These are phyloP conservation scores for Neonectria hederae DNA, from an alignment of 2,329 filamentous ascomycete genomes.

Conservation along the genomic window DNA sequence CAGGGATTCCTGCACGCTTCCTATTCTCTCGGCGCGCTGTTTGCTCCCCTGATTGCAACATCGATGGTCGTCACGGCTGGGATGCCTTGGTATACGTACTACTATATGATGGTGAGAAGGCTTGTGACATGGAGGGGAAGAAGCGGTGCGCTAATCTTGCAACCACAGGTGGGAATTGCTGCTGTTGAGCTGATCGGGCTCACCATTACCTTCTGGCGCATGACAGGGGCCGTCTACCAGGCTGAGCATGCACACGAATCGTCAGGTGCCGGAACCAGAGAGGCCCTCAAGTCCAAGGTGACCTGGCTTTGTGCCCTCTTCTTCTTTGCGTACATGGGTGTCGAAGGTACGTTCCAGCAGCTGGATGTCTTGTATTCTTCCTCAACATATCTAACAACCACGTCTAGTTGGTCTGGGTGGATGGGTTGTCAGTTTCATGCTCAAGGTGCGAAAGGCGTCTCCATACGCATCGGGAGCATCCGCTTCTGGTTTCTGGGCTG, in stretches of 20 bases:
- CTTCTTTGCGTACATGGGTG: conserved; percentile 77
- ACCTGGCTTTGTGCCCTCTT: conserved; percentile 76
- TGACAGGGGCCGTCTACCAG: conserved; percentile 64
- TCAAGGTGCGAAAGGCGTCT: conserved; percentile 71
- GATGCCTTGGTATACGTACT: conserved; percentile 73
- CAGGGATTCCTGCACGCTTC: conserved; percentile 72
- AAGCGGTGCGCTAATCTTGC: conserved; percentile 3
- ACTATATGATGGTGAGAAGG: conserved; percentile 72
- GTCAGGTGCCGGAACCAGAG: conserved; percentile 46
- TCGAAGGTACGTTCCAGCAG: conserved; percentile 59
- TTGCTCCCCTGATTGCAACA: conserved; percentile 73
- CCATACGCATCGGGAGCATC: conserved; percentile 76
- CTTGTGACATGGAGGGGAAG: conserved; percentile 16
- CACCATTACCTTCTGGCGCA: conserved; percentile 66
- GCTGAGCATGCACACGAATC: conserved; percentile 46
- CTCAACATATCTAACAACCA: conserved; percentile 18
- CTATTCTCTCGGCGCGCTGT: conserved; percentile 72
- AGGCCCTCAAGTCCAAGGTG: conserved; percentile 57
- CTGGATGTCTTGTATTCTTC: rapidly evolving
- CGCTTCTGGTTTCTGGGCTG: conserved; percentile 82
- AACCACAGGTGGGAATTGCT: conserved; percentile 54
- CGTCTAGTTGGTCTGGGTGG: conserved; percentile 70
- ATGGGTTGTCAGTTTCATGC: conserved; percentile 85
- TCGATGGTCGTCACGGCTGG: conserved; percentile 69
- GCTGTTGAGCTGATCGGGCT: conserved; percentile 65